Base-by-base conservation (phyloP, 805 yeast species). In the Sungouiozyma ichnusensis region DNA sequence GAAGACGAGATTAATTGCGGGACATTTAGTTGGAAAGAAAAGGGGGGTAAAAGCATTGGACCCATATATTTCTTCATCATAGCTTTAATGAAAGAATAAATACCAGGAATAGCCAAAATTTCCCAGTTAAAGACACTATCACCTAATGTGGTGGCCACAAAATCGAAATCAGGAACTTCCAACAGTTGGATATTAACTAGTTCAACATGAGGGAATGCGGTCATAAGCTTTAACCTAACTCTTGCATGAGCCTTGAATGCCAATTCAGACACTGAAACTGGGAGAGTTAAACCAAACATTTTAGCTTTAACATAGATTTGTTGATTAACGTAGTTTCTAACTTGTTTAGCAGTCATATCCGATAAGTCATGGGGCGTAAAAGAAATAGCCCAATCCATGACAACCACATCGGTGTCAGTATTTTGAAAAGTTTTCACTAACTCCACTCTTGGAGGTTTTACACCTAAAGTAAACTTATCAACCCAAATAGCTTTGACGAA, bases 331-430 rank as follows among this genome's bases (percentile, higher is more conserved):
- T 77, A 79, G 60, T 79, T 85, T 58, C 81, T 85, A 62, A 82
- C 61, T 63, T 92, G 97, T 55, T 90, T 85, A 20, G 79, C 77
- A 42, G 86, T 85, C 52, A 86, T 68, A 62, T 92, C 99, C 35
- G 82, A 81, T 39, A 77, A 63, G 33, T 87, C 83, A 63, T 85
- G 86, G n/a, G 99, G 98, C 20, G 85, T 82, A 67, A 88, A 85
- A 1, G 96, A 84, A 36, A 83, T 74, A 35, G 79, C 82, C 97
- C 97, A 90, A 64, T 92, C 98, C 96, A 92, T 92, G 41, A 94
- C 96, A 9, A 90, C 94, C 40, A 92, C 81, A 57, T 90, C 96
- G 47, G 82, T 83, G 24, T 77, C 80, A n/a, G 97, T 90, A 48
- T 90, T 85, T 38, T 81, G 84, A 55, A 87, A 76, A 2, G 97